Evolutionary conservation across 1,284 basidiomycete species (phyloP).

Genomic region (Trametes pubescens): DNA sequence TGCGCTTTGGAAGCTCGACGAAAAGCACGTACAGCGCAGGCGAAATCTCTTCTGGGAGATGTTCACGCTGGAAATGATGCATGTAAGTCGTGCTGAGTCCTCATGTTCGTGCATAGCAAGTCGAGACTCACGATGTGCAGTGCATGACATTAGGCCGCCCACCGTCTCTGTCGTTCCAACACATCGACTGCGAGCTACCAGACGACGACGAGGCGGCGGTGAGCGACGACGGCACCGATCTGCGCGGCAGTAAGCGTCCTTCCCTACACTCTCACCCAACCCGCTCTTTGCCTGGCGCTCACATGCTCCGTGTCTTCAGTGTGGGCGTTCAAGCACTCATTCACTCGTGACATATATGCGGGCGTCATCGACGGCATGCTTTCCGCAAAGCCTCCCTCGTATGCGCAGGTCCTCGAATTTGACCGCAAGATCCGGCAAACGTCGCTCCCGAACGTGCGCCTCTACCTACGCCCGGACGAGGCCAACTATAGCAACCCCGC

Average conservation of each 20-base stretch:
- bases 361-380: conserved; percentile 40
- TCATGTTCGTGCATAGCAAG: neutral
- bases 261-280: neutral
- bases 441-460: conserved; percentile 38
- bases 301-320: conserved; percentile 22
- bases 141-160: conserved; percentile 44
- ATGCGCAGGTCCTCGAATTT: conserved; percentile 41
- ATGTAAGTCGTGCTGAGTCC: conserved; percentile 38
- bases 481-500: conserved; percentile 42
- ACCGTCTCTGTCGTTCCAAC: conserved; percentile 35
- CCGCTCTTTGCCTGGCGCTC: neutral
- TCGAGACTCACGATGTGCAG: conserved; percentile 23
- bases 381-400: conserved; percentile 41
- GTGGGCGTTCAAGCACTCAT: conserved; percentile 42
- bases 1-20: conserved; percentile 49
- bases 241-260: conserved; percentile 40
- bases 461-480: conserved; percentile 42
- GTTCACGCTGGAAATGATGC: conserved; percentile 46
- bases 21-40: conserved; percentile 48
- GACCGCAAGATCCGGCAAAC: conserved; percentile 44
- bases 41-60: conserved; percentile 56
- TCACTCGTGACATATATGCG: conserved; percentile 38
- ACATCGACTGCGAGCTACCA: conserved; percentile 43
- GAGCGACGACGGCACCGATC: conserved; percentile 35
- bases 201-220: conserved; percentile 38